phyloP scores from a whole-genome alignment of 208 protist genomes.

The Trypanosoma cruzi region DNA sequence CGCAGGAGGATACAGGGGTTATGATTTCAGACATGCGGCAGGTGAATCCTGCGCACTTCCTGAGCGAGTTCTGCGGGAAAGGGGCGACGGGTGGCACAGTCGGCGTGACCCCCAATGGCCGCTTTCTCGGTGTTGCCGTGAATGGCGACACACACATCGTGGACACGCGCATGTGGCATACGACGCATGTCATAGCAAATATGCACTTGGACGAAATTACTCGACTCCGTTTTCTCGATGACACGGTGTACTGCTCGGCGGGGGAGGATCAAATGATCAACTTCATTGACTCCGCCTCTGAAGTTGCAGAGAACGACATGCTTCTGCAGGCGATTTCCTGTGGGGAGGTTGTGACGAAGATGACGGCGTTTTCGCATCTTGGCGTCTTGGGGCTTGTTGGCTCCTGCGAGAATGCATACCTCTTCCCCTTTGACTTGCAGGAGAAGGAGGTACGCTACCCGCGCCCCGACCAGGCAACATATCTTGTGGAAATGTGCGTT shows the following conservation, averaged over 20 bases:
- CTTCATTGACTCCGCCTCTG: constrained; percentile 48
- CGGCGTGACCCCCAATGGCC: constrained; percentile 43
- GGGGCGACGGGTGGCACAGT: constrained; percentile 44
- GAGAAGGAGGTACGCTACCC: constrained; percentile 42
- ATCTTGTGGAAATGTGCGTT: constrained; percentile 79
- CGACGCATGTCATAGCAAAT: constrained; percentile 41
- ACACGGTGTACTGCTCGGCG: constrained; percentile 67
- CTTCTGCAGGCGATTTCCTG: constrained; percentile 70
- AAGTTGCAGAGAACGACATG: constrained; percentile 74
- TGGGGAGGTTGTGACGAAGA: constrained; percentile 77
- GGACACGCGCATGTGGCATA: constrained; percentile 65
- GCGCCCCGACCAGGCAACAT: constrained; percentile 59
- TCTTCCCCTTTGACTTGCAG: constrained; percentile 67
- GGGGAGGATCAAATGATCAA: constrained; percentile 92
- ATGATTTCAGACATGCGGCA: constrained; percentile 76
- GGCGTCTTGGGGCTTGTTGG: constrained; percentile 56
- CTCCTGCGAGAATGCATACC: constrained; percentile 84
- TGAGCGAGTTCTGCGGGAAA: constrained; percentile 58
- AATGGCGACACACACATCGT: constrained; percentile 64
- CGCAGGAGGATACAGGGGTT: constrained; percentile 81
- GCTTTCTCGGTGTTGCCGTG: constrained; percentile 47
- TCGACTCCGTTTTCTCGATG: constrained; percentile 66
- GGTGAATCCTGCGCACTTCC: constrained; percentile 46
- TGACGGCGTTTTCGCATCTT: constrained; percentile 60
- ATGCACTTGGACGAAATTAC: constrained; percentile 89